A percentile compares a stretch with the other conserved stretches of the same genome.
These are phyloP conservation scores for Penicillium steckii DNA, from an alignment of 495 filamentous ascomycete genomes.

Conservation along the genomic window DNA sequence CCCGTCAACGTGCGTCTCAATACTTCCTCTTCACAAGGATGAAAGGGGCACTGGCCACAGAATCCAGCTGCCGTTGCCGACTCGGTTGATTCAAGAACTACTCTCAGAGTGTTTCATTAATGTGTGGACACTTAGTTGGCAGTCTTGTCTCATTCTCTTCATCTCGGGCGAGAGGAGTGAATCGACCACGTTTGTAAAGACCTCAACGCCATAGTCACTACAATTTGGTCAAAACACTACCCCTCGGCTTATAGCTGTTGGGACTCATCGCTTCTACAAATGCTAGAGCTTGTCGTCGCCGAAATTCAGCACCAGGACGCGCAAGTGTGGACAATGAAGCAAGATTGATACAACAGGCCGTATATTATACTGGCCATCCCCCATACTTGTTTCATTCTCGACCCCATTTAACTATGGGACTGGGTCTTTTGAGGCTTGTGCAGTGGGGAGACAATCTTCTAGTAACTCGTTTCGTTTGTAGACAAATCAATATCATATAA, in stretches of 20 bases:
- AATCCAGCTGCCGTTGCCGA: neutral
- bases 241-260: constrained; percentile 4
- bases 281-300: constrained; percentile 67
- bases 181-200: neutral
- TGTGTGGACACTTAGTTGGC: neutral
- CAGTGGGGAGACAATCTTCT: constrained; percentile 38
- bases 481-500: neutral
- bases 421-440: constrained; percentile 44
- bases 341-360: constrained; percentile 46
- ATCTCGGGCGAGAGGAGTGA: neutral
- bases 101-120: neutral
- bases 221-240: neutral
- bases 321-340: constrained; percentile 69
- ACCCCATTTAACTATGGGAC: constrained; percentile 54
- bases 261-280: constrained; percentile 51
- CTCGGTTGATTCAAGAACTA: neutral
- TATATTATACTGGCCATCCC: constrained; percentile 31
- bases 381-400: constrained; percentile 41
- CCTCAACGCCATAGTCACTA: neutral
- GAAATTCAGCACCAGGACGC: constrained; percentile 52
- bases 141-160: neutral
- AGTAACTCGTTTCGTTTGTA: neutral
- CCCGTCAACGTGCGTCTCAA: too few relatives aligned
- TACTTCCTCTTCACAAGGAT: neutral
- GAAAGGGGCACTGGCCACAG: neutral